Percentiles rank a stretch among this genome's conserved stretches.
Conservation (phyloP, 257 asterid species). For the Hygrophila difformis region DNA sequence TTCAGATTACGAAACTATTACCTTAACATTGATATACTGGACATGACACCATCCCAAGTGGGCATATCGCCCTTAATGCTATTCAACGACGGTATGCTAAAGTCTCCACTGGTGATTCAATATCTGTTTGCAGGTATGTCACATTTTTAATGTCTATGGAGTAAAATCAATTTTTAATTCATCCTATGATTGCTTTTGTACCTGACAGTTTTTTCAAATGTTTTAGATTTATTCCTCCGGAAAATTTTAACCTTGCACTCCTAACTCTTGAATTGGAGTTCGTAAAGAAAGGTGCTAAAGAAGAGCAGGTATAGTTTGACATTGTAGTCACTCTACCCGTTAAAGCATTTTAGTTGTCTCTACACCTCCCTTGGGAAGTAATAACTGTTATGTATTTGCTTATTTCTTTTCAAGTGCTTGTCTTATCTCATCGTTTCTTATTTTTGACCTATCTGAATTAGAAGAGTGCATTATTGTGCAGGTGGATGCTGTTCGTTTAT, state of each 20-base stretch:
- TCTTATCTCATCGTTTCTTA: neutral
- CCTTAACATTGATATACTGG: slow-evolving; percentile 70
- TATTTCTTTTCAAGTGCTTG: neutral
- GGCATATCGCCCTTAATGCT: slow-evolving; percentile 73
- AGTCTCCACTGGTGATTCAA: slow-evolving; percentile 74
- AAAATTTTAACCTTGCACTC: slow-evolving; percentile 67
- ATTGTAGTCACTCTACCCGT: slow-evolving; percentile 3
- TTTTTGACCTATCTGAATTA: slow-evolving; percentile 13
- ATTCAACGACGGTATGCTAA: slow-evolving; percentile 86
- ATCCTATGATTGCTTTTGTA: neutral
- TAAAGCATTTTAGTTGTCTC: slow-evolving; percentile 2
- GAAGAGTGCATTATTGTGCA: slow-evolving; percentile 25
- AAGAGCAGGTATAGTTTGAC: slow-evolving; percentile 55
- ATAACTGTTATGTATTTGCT: slow-evolving; percentile 1
- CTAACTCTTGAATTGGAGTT: slow-evolving; percentile 94
- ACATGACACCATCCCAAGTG: slow-evolving; percentile 48
- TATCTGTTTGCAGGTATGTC: slow-evolving; percentile 63
- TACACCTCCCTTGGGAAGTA: slow-evolving; percentile 2
- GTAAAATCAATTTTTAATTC: slow-evolving; percentile 4
- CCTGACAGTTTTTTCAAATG: slow-evolving; percentile 11
- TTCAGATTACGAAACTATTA: slow-evolving; percentile 6
- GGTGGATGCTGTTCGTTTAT: slow-evolving; percentile 79
- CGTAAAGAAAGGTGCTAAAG: slow-evolving; percentile 81
- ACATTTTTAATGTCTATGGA: neutral
- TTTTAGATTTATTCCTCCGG: slow-evolving; percentile 78